Evolutionary conservation across 129 eudicot species (phyloP).

Genomic region (Flaveria robusta): DNA sequence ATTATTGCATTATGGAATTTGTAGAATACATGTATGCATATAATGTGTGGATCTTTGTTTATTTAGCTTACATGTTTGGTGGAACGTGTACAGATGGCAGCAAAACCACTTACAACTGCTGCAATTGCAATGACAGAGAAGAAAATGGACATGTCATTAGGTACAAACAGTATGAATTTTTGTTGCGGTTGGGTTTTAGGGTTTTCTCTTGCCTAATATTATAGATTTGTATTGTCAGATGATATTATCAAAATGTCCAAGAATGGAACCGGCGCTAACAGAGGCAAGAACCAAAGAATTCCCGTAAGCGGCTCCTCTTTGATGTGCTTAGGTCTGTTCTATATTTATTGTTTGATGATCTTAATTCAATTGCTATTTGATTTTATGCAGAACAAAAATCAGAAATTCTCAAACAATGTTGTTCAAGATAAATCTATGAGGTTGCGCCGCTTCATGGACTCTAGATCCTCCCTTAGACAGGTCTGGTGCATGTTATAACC

Average conservation of each 20-base stretch:
- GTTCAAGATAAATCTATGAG: slow-evolving; percentile 58
- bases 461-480: slow-evolving; percentile 88
- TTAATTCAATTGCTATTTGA: slow-evolving; percentile 1
- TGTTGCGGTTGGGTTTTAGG: neutral
- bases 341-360: slow-evolving; percentile 6
- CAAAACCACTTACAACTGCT: slow-evolving; percentile 76
- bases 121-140: slow-evolving; percentile 96
- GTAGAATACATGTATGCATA: neutral
- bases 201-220: too few relatives aligned
- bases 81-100: slow-evolving; percentile 64
- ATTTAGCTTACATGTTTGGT: neutral
- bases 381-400: slow-evolving; percentile 59
- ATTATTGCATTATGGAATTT: neutral
- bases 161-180: slow-evolving; percentile 29
- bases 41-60: neutral
- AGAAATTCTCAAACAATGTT: slow-evolving; percentile 45
- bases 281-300: slow-evolving; percentile 64
- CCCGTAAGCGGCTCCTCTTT: slow-evolving; percentile 50
- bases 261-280: slow-evolving; percentile 37
- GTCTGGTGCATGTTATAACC: slow-evolving; percentile 31
- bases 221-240: too few relatives aligned
- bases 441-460: slow-evolving; percentile 63
- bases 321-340: neutral
- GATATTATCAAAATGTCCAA: slow-evolving; percentile 96
- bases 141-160: slow-evolving; percentile 95